Evolutionary conservation across 2,329 filamentous ascomycete species (phyloP).

Genomic region (Hypocrella siamensis): DNA sequence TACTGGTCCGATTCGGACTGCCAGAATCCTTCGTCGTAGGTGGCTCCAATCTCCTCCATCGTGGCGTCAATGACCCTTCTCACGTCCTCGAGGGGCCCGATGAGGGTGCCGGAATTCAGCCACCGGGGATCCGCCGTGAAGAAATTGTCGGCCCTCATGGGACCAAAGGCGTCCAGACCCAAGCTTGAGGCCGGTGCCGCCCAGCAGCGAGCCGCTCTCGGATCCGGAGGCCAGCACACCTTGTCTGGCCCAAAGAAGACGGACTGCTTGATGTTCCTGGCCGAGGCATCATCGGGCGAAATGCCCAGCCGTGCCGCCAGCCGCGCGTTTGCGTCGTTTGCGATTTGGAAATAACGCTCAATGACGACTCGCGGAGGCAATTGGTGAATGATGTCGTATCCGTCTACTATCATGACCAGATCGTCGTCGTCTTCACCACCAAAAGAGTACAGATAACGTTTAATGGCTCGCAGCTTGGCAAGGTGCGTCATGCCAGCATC

Average conservation of each 20-base stretch:
- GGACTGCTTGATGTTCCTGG: conserved; percentile 18
- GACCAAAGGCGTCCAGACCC: conserved; percentile 17
- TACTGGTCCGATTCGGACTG: conserved; percentile 28
- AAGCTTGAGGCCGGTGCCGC: conserved; percentile 20
- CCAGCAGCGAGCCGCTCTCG: conserved; percentile 21
- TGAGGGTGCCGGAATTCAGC: conserved; percentile 30
- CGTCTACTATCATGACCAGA: conserved; percentile 47
- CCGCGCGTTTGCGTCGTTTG: conserved; percentile 35
- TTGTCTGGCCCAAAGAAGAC: conserved; percentile 30
- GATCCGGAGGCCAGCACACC: conserved; percentile 23
- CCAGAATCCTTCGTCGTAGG: conserved; percentile 15
- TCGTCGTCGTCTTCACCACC: conserved; percentile 29
- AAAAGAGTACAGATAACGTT: conserved; percentile 17
- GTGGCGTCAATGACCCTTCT: conserved; percentile 11
- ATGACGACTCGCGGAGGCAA: conserved; percentile 47
- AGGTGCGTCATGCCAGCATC: conserved; percentile 20
- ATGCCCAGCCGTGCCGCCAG: conserved; percentile 33
- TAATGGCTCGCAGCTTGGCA: conserved; percentile 21
- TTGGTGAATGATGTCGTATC: conserved; percentile 49
- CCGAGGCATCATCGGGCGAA: conserved; percentile 13
- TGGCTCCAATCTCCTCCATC: conserved; percentile 15
- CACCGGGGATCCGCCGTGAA: conserved; percentile 19
- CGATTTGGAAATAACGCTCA: conserved; percentile 40
- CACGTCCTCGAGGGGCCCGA: conserved; percentile 20
- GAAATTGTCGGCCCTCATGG: conserved; percentile 15